Base-by-base conservation (phyloP, 1,284 basidiomycete genomes). In the Heterobasidion irregulare region DNA sequence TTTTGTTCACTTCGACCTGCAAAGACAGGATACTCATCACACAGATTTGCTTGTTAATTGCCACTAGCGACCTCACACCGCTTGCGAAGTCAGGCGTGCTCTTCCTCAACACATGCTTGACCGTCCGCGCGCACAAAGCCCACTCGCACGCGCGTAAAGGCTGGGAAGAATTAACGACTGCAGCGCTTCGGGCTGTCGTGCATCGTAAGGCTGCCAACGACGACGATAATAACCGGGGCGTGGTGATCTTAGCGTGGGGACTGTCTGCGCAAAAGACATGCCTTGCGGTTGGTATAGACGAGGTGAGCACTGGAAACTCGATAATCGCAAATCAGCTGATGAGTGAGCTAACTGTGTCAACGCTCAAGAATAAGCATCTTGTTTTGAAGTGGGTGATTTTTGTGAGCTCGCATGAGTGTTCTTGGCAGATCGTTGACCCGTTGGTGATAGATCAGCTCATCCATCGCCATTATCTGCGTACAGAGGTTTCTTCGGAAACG, bases 51-150 rank as follows among this genome's bases (percentile, higher is more conserved):
- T 54, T 19, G 3, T 15, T 13, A 19, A 32, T 54, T 32, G 4
- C 18, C 48, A 36, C 8, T 8, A 79, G 80, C 2, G 76, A 80
- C 61, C 68, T 84, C n/a, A 75, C 75, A 15, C 72, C 73, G 18
- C 79, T 79, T 72, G 82, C 82, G 0, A 71, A 72, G 50, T 75
- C 79, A 53, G 83, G 83, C 34, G 81, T 85, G 6, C 66, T 85
- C 6, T 68, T 83, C 16, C 72, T 85, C 57, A 85, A 85, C 63
- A 80, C 80, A 0, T 77, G 75, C 13, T 69, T 85, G 8, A 80
- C 78, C 0, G 78, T 81, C 8, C 70, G 73, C 43, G 74, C 76
- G 0, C 71, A 75, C 60, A 64, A 76, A 63, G 81, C 82, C 0
- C 77, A 71, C 4, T 79, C 78, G 18, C 83, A 85, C 61, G 67